Evolutionary conservation across 306 rosid genomes (phyloP).

Genomic region (Luffa aegyptiaca): DNA sequence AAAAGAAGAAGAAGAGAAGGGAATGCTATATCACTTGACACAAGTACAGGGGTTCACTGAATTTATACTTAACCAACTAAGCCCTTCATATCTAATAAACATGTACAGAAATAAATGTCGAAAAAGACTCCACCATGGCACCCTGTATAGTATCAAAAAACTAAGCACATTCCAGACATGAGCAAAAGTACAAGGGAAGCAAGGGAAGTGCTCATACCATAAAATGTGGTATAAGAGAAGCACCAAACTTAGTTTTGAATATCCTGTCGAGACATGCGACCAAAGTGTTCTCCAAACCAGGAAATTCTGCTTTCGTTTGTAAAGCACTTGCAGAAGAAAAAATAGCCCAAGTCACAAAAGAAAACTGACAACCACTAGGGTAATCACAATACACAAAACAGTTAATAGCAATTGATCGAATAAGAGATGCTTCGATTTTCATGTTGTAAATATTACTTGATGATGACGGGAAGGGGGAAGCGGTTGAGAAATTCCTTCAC

Average conservation of each 20-base stretch:
- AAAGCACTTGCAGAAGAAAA: slow-evolving; percentile 46
- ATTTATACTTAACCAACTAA: background rate
- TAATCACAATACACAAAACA: background rate
- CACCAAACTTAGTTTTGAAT: slow-evolving; percentile 75
- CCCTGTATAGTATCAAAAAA: background rate
- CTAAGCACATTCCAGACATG: background rate
- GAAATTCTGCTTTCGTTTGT: slow-evolving; percentile 59
- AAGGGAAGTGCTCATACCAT: slow-evolving; percentile 40
- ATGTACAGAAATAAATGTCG: background rate
- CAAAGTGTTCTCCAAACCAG: slow-evolving; percentile 50
- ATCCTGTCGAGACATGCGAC: slow-evolving; percentile 68
- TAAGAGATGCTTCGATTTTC: background rate
- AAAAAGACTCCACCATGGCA: background rate
- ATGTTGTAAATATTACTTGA: slow-evolving; percentile 27
- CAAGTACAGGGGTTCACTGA: background rate
- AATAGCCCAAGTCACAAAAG: background rate
- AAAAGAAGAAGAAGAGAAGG: background rate
- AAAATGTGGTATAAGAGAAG: slow-evolving; percentile 67
- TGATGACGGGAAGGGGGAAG: slow-evolving; percentile 63
- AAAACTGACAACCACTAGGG: background rate
- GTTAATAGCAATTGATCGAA: background rate
- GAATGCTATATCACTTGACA: background rate
- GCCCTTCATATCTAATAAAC: background rate
- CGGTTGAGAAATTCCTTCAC: slow-evolving; percentile 52
- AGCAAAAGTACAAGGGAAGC: background rate